Evolutionary conservation across 108 stramenopile species (phyloP).

Genomic region (Nitzschia inconspicua): DNA sequence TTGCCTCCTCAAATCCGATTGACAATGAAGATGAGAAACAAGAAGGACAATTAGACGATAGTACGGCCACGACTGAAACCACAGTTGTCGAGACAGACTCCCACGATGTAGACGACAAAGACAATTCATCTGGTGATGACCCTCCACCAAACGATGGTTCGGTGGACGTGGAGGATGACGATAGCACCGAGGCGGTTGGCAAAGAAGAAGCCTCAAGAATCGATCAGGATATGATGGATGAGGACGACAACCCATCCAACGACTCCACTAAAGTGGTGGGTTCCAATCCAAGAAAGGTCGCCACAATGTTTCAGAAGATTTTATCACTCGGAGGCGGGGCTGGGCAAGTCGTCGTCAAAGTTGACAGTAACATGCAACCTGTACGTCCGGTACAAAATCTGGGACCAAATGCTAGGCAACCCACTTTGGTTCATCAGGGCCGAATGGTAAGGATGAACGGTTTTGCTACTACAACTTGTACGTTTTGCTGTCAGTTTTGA

Average conservation of each 20-base stretch:
- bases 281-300: slow-evolving; percentile 1
- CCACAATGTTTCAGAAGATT: slow-evolving; percentile 35
- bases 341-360: slow-evolving; percentile 7
- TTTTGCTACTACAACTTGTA: no score
- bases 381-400: neutral
- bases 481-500: no score
- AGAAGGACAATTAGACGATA: neutral
- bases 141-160: neutral
- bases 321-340: slow-evolving; percentile 17
- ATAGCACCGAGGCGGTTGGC: slow-evolving; percentile 34
- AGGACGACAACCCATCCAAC: slow-evolving; percentile 5
- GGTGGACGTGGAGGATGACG: slow-evolving; percentile 26
- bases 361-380: neutral
- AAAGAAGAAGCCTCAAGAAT: slow-evolving; percentile 44
- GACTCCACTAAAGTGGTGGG: neutral
- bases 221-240: slow-evolving; percentile 19
- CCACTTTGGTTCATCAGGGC: slow-evolving; percentile 39
- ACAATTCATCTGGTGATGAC: neutral
- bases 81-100: neutral
- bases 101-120: neutral
- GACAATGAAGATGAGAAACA: no score
- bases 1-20: no score
- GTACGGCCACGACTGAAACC: neutral
- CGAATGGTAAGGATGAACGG: slow-evolving; percentile 44
- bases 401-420: slow-evolving; percentile 4